phyloP scores from a whole-genome alignment of 345 rosid genomes.

The Psidium friedrichsthalianum region DNA sequence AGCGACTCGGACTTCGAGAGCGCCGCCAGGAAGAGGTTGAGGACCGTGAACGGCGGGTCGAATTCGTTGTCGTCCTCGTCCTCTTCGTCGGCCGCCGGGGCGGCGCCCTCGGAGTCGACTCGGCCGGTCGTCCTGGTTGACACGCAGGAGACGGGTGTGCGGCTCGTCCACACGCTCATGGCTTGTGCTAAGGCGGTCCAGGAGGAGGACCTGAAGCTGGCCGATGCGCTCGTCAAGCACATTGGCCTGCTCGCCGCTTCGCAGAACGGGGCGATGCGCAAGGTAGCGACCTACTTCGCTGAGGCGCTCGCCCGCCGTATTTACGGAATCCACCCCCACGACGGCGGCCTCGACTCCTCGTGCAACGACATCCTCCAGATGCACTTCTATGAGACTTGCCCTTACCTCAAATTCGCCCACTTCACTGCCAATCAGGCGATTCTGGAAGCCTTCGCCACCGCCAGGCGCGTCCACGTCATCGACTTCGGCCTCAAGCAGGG shows the following conservation, averaged over 20 bases:
- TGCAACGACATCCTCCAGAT: slow-evolving; percentile 49
- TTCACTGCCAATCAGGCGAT: slow-evolving; percentile 95
- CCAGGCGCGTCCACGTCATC: slow-evolving; percentile 59
- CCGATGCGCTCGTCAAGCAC: slow-evolving; percentile 73
- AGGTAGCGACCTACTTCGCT: slow-evolving; percentile 90
- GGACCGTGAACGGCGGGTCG: slow-evolving; percentile 7
- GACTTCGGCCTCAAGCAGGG: slow-evolving; percentile 73
- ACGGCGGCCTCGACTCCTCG: slow-evolving; percentile 19
- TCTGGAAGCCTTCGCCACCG: slow-evolving; percentile 55
- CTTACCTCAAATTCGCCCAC: slow-evolving; percentile 87
- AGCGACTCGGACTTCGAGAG: background rate
- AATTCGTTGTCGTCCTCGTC: slow-evolving; percentile 6
- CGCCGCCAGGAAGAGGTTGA: slow-evolving; percentile 26
- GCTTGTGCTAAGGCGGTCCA: slow-evolving; percentile 90
- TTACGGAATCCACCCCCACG: slow-evolving; percentile 50
- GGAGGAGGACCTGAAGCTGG: slow-evolving; percentile 43
- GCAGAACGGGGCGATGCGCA: slow-evolving; percentile 80
- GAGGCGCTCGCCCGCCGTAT: slow-evolving; percentile 73
- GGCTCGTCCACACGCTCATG: slow-evolving; percentile 71
- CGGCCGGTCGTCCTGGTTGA: slow-evolving; percentile 67
- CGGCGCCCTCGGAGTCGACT: slow-evolving; percentile 19
- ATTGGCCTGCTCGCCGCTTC: slow-evolving; percentile 58
- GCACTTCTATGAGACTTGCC: slow-evolving; percentile 89
- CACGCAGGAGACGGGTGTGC: slow-evolving; percentile 78
- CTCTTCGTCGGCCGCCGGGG: slow-evolving; percentile 1